Evolutionary conservation across 2,329 filamentous ascomycete genomes (phyloP), one percentile per base, ranked within the genome.

Genomic region (Aspergillus fumigatus): DNA sequence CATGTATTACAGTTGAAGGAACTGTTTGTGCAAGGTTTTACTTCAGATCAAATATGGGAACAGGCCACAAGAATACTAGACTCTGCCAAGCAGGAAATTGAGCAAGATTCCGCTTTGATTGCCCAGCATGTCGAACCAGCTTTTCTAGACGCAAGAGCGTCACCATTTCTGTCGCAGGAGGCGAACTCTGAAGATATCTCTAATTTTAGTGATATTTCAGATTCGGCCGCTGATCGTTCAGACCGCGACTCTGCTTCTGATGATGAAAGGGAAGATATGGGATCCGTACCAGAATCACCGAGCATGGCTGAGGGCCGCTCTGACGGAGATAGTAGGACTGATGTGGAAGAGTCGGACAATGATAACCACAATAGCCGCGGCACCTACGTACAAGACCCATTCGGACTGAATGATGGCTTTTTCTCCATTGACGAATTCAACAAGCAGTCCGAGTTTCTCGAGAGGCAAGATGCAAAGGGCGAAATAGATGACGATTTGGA

Each of bases 341-440:
- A 56, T 14, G 61, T 35, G 10, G 55, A 56, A 21, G 62, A 66
- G 19, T 58, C 54, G 40, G 65, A 69, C 10, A 65, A 76, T 23
- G 69, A 70, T 14, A 67, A 50, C 26, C 67, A 50, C 26, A 51
- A 29, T 25, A 50, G 77, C 4, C 73, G 76, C 1, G 81, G 82
- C 50, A 82, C 83, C 41, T 87, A 88, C 58, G 77, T 85, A 8
- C 80, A 87, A 64, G 92, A 97, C 67, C 86, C 86, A 3, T 82
- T 94, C 68, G 91, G 92, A 6, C 84, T 99, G 32, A 97, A 99
- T 68, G 94, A 99, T 69, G 93, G 92, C 4, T 99, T 99, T 78
- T 99, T 99, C 77, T 96, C 91, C 17, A 93, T 99, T 66, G 92
- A 97, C 67, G 87, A 95, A 58, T 99, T 99, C 82, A 99, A 99